Base-by-base conservation (phyloP, 345 rosid species). In the Raphanus raphanistrum region DNA sequence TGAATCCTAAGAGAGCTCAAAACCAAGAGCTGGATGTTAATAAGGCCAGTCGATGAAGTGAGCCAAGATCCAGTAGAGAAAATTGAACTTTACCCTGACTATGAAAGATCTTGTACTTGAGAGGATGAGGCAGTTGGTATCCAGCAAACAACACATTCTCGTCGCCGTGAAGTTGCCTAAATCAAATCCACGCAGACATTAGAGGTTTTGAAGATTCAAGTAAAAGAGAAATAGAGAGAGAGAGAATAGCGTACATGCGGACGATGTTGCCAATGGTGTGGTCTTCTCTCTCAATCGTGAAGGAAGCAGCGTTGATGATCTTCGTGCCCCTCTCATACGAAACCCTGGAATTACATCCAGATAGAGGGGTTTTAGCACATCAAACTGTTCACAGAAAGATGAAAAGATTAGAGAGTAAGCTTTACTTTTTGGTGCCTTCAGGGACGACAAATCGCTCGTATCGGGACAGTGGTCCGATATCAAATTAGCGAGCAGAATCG, bases 101-200 rank as follows among this genome's bases (percentile, higher is more conserved):
- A 90, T 81, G n/a, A n/a, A n/a, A n/a, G 75, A 92, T 90, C 73
- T 94, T 94, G 89, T 94, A 92, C 85, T 90, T 88, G 48, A 94
- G 93, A 70, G 97, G 97, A 57, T 92, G 97, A 67, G 98, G 98
- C 3, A 94, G 91, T 86, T 92, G 90, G 89, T 94, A 94, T 16
- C 98, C 98, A 59, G 97, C 95, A 54, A 94, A 92, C 72, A 94
- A 86, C n/a, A 94, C 98, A 70, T 88, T 89, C 2, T 89, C 96
- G 66, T 94, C 98, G 25, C 94, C 79, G 84, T 92, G 98, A 71
- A 94, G 80, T 84, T 94, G 97, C 97, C 98, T 94, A n/a, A 79
- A 68, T 68, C 11, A 71, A 63, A 73, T 15, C 17, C 25, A 2
- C 32, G 8, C 9, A 52, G 50, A 38, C 0, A 31, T 61, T 60